phyloP scores from a whole-genome alignment of 2,329 filamentous ascomycete species.

The Madurella mycetomatis region DNA sequence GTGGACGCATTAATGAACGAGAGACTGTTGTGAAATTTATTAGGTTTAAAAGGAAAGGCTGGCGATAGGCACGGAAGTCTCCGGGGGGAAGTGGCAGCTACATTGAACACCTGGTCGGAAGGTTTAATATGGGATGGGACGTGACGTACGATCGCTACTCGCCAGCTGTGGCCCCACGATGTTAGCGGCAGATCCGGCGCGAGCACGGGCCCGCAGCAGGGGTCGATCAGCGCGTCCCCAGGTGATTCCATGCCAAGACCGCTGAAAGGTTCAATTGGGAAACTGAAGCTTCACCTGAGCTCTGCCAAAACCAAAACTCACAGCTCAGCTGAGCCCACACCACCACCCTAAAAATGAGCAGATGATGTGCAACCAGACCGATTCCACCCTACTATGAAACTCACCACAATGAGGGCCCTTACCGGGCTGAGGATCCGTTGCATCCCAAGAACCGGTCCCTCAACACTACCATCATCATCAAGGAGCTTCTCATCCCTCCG shows the following conservation, averaged over 20 bases:
- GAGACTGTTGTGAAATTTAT: too few species aligned
- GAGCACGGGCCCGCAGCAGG: not conserved
- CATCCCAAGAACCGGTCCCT: not conserved
- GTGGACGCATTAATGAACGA: too few species aligned
- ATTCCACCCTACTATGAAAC: not conserved
- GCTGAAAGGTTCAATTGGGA: not conserved
- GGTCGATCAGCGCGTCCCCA: not conserved
- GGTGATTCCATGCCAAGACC: not conserved
- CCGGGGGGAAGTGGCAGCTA: not conserved
- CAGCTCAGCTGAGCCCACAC: not conserved
- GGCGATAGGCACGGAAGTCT: not conserved
- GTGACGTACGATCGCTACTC: not conserved
- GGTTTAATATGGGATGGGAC: not conserved
- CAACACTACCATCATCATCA: not conserved
- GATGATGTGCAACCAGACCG: not conserved
- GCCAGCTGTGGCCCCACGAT: not conserved
- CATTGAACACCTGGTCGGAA: not conserved
- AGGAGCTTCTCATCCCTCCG: conserved; percentile 2
- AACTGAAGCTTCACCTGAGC: not conserved
- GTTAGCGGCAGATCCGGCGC: too few species aligned
- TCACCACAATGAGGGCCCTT: conserved; percentile 1
- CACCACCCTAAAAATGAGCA: not conserved
- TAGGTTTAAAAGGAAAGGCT: too few species aligned
- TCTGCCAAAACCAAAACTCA: not conserved
- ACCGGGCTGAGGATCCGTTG: not conserved